phyloP scores from a whole-genome alignment of 345 rosid genomes.

The Raphanus raphanistrum region DNA sequence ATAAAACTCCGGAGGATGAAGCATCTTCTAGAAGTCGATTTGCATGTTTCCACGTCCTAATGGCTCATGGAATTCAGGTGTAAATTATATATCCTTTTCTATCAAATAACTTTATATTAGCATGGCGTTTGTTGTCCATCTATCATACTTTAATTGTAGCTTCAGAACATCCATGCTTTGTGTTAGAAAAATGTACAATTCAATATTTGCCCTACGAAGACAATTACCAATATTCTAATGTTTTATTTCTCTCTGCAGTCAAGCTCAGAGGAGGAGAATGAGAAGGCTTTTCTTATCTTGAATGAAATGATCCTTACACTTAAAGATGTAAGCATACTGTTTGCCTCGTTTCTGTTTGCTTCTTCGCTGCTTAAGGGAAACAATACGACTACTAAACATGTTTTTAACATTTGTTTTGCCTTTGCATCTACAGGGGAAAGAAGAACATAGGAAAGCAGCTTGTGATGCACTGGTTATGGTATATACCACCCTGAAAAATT shows the following conservation, averaged over 20 bases:
- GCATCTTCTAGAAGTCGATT: conserved; percentile 65
- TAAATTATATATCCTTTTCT: neutral
- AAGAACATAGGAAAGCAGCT: conserved; percentile 79
- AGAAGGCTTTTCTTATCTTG: conserved; percentile 78
- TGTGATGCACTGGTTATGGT: conserved; percentile 66
- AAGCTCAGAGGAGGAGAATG: conserved; percentile 63
- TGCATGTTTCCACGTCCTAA: conserved; percentile 63
- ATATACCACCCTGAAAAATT: conserved; percentile 51
- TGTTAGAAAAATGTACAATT: neutral
- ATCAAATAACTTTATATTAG: conserved; percentile 8
- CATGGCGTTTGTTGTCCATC: neutral
- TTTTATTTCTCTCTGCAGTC: conserved; percentile 48
- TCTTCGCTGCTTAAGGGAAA: neutral
- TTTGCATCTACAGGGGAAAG: conserved; percentile 55
- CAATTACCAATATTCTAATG: conserved; percentile 12
- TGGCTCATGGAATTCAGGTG: conserved; percentile 77
- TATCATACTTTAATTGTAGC: neutral
- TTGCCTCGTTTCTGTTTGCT: conserved; percentile 18
- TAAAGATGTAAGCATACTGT: conserved; percentile 68
- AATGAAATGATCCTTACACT: conserved; percentile 82
- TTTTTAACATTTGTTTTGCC: neutral
- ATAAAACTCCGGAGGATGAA: conserved; percentile 48
- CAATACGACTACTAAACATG: neutral
- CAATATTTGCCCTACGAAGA: neutral
- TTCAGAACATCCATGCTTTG: neutral